These are phyloP conservation scores for Lentinula boryana DNA, from an alignment of 768 basidiomycete genomes.

Conservation along the genomic window DNA sequence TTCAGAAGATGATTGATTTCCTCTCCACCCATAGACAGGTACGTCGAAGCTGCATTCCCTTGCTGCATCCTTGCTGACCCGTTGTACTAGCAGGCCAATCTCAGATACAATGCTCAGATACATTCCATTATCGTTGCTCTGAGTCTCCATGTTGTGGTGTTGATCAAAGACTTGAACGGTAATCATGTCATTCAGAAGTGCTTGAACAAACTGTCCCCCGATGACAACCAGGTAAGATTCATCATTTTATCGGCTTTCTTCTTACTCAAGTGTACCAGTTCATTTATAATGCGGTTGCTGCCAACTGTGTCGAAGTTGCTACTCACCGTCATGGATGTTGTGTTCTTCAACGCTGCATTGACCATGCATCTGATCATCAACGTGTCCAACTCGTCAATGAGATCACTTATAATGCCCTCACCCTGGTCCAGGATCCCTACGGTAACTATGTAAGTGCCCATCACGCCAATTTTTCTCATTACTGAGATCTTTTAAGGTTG, in stretches of 20 bases:
- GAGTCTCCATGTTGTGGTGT: conserved; percentile 94
- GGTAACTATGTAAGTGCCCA: conserved; percentile 72
- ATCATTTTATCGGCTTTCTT: not conserved
- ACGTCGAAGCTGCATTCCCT: conserved; percentile 32
- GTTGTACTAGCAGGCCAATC: conserved; percentile 59
- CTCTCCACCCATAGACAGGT: conserved; percentile 91
- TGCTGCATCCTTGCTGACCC: conserved; percentile 45
- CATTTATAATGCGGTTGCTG: conserved; percentile 98
- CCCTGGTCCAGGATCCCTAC: conserved; percentile 95
- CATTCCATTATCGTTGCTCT: conserved; percentile 95
- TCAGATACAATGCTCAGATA: conserved; percentile 84
- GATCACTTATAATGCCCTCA: conserved; percentile 97
- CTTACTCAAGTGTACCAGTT: conserved; percentile 44
- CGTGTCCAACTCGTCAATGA: conserved; percentile 95
- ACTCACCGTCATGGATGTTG: conserved; percentile 98
- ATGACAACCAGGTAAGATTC: conserved; percentile 85
- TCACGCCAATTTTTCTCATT: not conserved
- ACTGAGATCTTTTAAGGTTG: conserved; percentile 47
- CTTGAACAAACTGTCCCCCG: conserved; percentile 94
- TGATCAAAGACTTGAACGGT: conserved; percentile 98
- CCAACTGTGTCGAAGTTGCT: conserved; percentile 98
- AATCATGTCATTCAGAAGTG: conserved; percentile 99
- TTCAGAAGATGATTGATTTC: conserved; percentile 99
- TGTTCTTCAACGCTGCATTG: conserved; percentile 95
- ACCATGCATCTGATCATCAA: conserved; percentile 95